Evolutionary conservation across 768 basidiomycete genomes (phyloP).

Genomic region (Chalciporus pseudorubinellus): DNA sequence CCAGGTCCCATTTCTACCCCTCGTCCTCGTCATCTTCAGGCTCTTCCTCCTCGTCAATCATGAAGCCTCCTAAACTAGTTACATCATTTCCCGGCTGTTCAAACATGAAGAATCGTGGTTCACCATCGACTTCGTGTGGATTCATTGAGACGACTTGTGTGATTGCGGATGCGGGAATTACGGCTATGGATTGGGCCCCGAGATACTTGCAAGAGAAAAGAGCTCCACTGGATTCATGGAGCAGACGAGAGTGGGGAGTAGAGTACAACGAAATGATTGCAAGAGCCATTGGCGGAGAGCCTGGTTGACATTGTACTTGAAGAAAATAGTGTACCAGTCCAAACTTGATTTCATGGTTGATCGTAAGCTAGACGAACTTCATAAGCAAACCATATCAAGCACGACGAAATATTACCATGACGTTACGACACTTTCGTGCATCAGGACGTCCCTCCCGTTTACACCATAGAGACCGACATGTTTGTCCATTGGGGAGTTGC

Average conservation of each 20-base stretch:
- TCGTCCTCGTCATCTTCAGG: background rate
- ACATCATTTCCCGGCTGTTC: slow-evolving; percentile 7
- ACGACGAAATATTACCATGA: slow-evolving; percentile 15
- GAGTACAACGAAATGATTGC: slow-evolving; percentile 25
- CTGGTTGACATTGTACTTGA: background rate
- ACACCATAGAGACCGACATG: slow-evolving; percentile 8
- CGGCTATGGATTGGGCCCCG: background rate
- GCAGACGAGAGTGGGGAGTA: slow-evolving; percentile 13
- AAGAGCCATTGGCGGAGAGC: slow-evolving; percentile 1
- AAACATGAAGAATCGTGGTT: background rate
- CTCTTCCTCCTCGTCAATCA: too few relatives aligned
- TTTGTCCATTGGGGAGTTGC: slow-evolving; percentile 22
- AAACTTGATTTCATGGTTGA: background rate
- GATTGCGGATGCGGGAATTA: background rate
- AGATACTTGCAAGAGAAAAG: slow-evolving; percentile 1
- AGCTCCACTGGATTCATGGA: background rate
- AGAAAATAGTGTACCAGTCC: slow-evolving; percentile 23
- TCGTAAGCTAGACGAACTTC: background rate
- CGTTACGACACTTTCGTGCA: slow-evolving; percentile 6
- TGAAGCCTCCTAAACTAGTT: background rate
- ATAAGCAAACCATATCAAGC: too few relatives aligned
- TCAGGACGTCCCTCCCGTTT: slow-evolving; percentile 8
- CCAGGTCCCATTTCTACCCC: too few relatives aligned
- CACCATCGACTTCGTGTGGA: background rate
- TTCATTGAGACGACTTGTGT: slow-evolving; percentile 7